Evolutionary conservation across 1,284 basidiomycete species (phyloP).

Genomic region (Rhodofomes roseus): DNA sequence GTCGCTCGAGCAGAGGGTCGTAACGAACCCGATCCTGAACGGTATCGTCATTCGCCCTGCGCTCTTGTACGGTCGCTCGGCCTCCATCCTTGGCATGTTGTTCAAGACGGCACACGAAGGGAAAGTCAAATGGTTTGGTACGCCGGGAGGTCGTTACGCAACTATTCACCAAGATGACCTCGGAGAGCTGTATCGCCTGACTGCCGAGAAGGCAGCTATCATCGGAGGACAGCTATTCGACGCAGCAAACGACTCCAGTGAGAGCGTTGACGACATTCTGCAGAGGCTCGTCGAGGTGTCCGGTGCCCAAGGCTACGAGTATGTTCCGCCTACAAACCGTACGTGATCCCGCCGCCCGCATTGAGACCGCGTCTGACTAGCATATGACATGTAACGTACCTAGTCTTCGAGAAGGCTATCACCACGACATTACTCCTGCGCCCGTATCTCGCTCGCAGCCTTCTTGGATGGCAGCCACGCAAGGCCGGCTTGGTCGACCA

Average conservation of each 20-base stretch:
- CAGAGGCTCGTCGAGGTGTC: constrained; percentile 39
- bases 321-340: constrained; percentile 31
- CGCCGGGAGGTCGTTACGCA: constrained; percentile 38
- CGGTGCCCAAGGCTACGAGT: constrained; percentile 34
- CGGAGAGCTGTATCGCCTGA: constrained; percentile 43
- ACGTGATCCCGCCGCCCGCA: constrained; percentile 23
- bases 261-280: constrained; percentile 43
- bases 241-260: constrained; percentile 40
- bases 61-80: constrained; percentile 45
- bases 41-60: constrained; percentile 50
- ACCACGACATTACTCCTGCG: constrained; percentile 28
- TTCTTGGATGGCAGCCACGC: constrained; percentile 45
- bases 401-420: constrained; percentile 33
- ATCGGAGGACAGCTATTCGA: constrained; percentile 43
- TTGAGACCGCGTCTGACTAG: background rate
- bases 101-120: constrained; percentile 36
- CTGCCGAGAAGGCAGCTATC: constrained; percentile 38
- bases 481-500: constrained; percentile 45
- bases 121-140: constrained; percentile 37
- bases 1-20: constrained; percentile 34
- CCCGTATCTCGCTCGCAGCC: constrained; percentile 41
- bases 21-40: constrained; percentile 31
- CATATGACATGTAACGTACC: constrained; percentile 8
- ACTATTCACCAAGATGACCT: constrained; percentile 49
- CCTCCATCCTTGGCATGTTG: constrained; percentile 34